Evolutionary conservation across 1,284 basidiomycete genomes (phyloP).

Genomic region (Ceratobasidium sp.): DNA sequence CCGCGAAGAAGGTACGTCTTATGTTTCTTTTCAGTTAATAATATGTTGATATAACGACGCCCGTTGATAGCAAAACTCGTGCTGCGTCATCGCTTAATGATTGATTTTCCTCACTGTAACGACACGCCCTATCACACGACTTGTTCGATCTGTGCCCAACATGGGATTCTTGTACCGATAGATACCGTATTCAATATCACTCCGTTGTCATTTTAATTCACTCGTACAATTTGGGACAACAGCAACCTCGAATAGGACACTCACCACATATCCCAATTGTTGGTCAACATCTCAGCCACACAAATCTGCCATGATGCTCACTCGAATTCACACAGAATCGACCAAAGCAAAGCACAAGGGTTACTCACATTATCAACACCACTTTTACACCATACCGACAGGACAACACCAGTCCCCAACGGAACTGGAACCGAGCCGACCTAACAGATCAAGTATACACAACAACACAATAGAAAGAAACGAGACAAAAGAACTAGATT

Average conservation of each 20-base stretch:
- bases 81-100: slow-evolving; percentile 63
- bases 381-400: slow-evolving; percentile 25
- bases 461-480: not conserved
- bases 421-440: not conserved
- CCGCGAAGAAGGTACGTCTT: slow-evolving; percentile 82
- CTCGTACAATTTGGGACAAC: not conserved
- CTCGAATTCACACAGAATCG: not conserved
- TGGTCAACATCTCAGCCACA: not conserved
- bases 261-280: not conserved
- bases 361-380: slow-evolving; percentile 42
- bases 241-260: not conserved
- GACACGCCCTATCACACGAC: slow-evolving; percentile 1
- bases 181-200: slow-evolving; percentile 33
- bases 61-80: slow-evolving; percentile 70
- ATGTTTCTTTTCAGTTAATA: not conserved
- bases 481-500: slow-evolving; percentile 10
- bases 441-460: slow-evolving; percentile 43
- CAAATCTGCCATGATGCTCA: not conserved
- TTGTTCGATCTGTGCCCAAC: slow-evolving; percentile 2
- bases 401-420: not conserved
- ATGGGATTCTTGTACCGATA: slow-evolving; percentile 31
- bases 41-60: slow-evolving; percentile 38
- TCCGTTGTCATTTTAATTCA: slow-evolving; percentile 32
- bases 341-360: slow-evolving; percentile 12
- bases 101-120: not conserved